Evolutionary conservation across 139 green algal species (phyloP), one percentile per base, ranked within the genome.

Genomic region (Dunaliella primolecta): DNA sequence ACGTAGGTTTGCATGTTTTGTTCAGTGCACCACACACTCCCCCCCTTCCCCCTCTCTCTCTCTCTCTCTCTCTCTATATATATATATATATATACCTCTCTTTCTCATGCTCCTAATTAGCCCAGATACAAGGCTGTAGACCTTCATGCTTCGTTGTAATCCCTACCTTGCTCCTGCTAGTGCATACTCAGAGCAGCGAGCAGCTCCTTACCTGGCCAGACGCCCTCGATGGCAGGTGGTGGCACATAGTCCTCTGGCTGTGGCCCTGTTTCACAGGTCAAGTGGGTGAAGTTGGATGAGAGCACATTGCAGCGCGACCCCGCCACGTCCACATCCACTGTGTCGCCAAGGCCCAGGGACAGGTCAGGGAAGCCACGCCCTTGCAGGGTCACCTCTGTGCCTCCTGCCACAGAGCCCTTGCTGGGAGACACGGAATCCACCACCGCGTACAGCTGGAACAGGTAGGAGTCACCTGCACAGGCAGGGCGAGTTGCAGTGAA

Each of bases 381-480:
- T 1, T 3, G 71, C 35, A 72, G 78, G 64, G 78, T 34, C 23
- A 82, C 30, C 30, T 55, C 27, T 0, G 84, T 88, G 55, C 87
- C 87, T 36, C 87, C 87, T n/a, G 81, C 80, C 15, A 71, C 75
- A 25, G 84, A 89, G 72, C 87, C 87, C 2, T 31, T 32, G 32
- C n/a, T 2, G 23, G 87, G 87, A 1, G 36, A 77, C 32, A 91
- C 75, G 30, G 32, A 83, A 15, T 36, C 64, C 0, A 91, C 85
- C 79, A 85, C 83, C 0, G 88, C 35, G 37, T 89, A 83, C 37
- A 91, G 80, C 80, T 89, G 85, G 76, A 91, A 91, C 33, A 85
- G 72, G 88, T 91, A 91, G 33, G 85, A 80, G 27, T 24, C 46
- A 36, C 83, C 84, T 57, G 71, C 21, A n/a, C 56, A 72, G 56